Conservation (phyloP, 2,329 filamentous ascomycete genomes). For the Fusarium cyanostomum region DNA sequence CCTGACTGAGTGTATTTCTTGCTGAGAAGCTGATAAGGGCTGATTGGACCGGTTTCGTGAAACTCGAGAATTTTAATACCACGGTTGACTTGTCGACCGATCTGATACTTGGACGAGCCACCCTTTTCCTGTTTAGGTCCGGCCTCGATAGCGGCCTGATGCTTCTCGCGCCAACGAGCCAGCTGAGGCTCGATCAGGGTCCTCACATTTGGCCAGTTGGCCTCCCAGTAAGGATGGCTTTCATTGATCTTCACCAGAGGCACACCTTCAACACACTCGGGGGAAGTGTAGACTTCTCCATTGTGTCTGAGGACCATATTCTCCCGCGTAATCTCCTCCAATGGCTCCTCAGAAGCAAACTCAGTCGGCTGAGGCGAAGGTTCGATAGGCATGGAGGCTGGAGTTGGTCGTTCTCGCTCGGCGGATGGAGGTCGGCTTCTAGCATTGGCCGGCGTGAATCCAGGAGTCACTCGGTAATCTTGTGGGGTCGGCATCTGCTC, state of each 20-base stretch:
- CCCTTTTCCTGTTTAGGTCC: conserved; percentile 47
- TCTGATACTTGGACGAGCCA: conserved; percentile 60
- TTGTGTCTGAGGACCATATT: conserved; percentile 59
- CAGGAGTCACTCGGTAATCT: conserved; percentile 40
- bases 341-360: conserved; percentile 9
- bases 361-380: conserved; percentile 41
- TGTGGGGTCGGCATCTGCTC: conserved; percentile 42
- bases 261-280: conserved; percentile 62
- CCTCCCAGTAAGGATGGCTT: conserved; percentile 65
- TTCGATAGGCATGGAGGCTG: conserved; percentile 41
- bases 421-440: conserved; percentile 43
- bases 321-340: conserved; percentile 55
- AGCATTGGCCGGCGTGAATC: conserved; percentile 47
- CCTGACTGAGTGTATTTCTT: conserved; percentile 59
- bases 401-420: conserved; percentile 42
- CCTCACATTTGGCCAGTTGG: conserved; percentile 60
- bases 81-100: conserved; percentile 65
- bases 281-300: conserved; percentile 59
- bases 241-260: conserved; percentile 62
- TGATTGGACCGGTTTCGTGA: conserved; percentile 59
- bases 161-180: conserved; percentile 59
- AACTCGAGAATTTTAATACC: conserved; percentile 64
- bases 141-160: conserved; percentile 49
- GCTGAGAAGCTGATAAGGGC: conserved; percentile 65
- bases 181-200: conserved; percentile 55